Base-by-base conservation (phyloP, 495 filamentous ascomycete species). In the Hypomontagnella submonticulosa region DNA sequence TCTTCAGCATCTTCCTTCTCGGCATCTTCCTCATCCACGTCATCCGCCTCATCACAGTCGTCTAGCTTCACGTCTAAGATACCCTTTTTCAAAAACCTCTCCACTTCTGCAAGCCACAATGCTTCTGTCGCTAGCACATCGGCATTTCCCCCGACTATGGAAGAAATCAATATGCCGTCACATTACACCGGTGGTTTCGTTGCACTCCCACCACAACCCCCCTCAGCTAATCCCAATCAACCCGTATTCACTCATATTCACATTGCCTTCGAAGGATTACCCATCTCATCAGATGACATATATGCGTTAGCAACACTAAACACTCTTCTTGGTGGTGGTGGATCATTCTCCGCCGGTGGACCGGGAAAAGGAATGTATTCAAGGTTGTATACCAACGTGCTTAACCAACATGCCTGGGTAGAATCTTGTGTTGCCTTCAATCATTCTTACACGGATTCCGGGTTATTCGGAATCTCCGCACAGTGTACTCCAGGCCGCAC, bases 341-440 rank as follows among this genome's bases (percentile, higher is more conserved):
- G 96, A 12, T 97, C 92, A 55, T 99, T 99, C 80, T 93, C 89
- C n/a, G 95, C 95, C 38, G 95, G 95, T 65, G 95, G 95, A 2
- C 95, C 95, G 15, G 95, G 95, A 46, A 99, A 99, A 80, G 95
- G 95, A 61, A 98, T 99, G 95, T 98, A 97, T 80, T 94, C 91
- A 13, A 90, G 96, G 4, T 85, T 98, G 27, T 99, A 97, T 81
- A 98, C 92, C 58, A 96, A 97, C 76, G 93, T 97, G 8, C 87
- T 99, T 46, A 99, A 99, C 81, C 95, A 97, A 76, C 85, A 97
- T 79, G 92, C 89, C 48, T 98, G 93, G 93, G 91, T 99, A 9
- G 95, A 99, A 76, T 92, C 86, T 62, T 97, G 93, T 74, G 85
- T 97, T 38, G 88, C 94, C 27, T 97, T 98, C 84, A 98, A 98